phyloP scores from a whole-genome alignment of 2,329 filamentous ascomycete species.

The Colletotrichum sp. region DNA sequence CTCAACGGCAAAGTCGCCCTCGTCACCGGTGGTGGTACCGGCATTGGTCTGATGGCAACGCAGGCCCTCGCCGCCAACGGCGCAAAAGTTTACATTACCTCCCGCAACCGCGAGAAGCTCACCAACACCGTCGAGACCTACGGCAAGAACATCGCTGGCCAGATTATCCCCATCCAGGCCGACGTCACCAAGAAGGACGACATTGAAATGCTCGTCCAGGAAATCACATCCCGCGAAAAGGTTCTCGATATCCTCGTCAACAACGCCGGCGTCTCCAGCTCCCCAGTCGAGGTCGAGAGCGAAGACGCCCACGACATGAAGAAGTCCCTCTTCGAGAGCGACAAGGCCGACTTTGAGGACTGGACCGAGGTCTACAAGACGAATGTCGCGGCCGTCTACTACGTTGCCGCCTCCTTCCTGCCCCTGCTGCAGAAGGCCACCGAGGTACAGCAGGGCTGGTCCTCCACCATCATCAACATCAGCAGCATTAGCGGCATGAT shows the following conservation, averaged over 20 bases:
- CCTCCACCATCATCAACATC: slow-evolving; percentile 70
- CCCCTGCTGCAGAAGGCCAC: slow-evolving; percentile 62
- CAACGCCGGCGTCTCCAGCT: slow-evolving; percentile 69
- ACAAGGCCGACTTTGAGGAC: slow-evolving; percentile 62
- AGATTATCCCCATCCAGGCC: slow-evolving; percentile 63
- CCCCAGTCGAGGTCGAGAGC: slow-evolving; percentile 57
- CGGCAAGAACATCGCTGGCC: slow-evolving; percentile 55
- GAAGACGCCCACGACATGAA: slow-evolving; percentile 58
- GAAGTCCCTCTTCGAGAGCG: slow-evolving; percentile 70
- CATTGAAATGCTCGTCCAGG: slow-evolving; percentile 60
- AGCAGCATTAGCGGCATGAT: slow-evolving; percentile 70
- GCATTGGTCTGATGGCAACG: slow-evolving; percentile 73
- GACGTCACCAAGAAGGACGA: slow-evolving; percentile 69
- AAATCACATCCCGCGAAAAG: slow-evolving; percentile 58
- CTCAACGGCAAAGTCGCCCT: slow-evolving; percentile 48
- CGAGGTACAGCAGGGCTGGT: slow-evolving; percentile 49
- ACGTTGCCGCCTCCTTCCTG: slow-evolving; percentile 66
- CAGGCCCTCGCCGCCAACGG: slow-evolving; percentile 72
- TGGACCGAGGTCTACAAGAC: slow-evolving; percentile 78
- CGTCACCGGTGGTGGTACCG: slow-evolving; percentile 59
- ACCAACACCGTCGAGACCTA: slow-evolving; percentile 64
- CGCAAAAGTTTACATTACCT: slow-evolving; percentile 73
- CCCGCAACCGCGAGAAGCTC: slow-evolving; percentile 67
- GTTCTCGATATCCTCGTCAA: slow-evolving; percentile 71
- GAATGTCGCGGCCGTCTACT: slow-evolving; percentile 75